Evolutionary conservation across 768 basidiomycete genomes (phyloP).

Genomic region (Pisolithus microcarpus): DNA sequence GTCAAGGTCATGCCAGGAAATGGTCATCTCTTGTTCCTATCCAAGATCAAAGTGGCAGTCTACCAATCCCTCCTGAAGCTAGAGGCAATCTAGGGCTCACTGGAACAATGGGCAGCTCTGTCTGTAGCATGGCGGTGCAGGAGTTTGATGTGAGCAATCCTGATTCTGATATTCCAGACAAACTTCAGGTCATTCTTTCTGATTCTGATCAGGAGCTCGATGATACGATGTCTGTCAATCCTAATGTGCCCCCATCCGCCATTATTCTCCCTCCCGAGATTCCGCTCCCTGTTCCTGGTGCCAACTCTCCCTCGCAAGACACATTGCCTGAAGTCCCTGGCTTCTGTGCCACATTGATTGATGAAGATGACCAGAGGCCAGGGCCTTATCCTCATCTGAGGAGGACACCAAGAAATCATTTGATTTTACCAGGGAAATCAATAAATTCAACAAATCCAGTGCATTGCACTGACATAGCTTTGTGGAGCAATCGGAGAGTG

Average conservation of each 20-base stretch:
- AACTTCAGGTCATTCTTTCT: constrained; percentile 57
- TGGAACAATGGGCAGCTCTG: constrained; percentile 62
- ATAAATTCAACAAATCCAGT: too few relatives aligned
- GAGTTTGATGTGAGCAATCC: constrained; percentile 52
- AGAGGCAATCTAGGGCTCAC: constrained; percentile 56
- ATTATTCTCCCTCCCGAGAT: constrained; percentile 34
- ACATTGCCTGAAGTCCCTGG: constrained; percentile 27
- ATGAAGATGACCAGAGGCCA: constrained; percentile 36
- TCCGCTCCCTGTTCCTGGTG: constrained; percentile 29
- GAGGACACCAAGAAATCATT: too few relatives aligned
- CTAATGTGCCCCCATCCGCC: not conserved
- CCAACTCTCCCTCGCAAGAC: not conserved
- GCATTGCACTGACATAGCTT: constrained; percentile 68
- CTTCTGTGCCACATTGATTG: constrained; percentile 39
- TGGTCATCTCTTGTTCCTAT: constrained; percentile 19
- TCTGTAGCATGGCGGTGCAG: constrained; percentile 39
- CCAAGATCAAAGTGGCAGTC: constrained; percentile 18
- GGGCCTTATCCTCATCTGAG: too few relatives aligned
- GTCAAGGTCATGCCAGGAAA: constrained; percentile 16
- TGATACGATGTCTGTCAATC: constrained; percentile 33
- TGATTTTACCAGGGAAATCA: too few relatives aligned
- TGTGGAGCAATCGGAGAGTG: constrained; percentile 74
- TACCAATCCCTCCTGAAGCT: constrained; percentile 42
- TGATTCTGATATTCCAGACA: constrained; percentile 77
- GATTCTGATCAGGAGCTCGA: constrained; percentile 33